These are phyloP conservation scores for Cyberlindnera sargentensis DNA, from an alignment of 805 yeast species.

Conservation along the genomic window DNA sequence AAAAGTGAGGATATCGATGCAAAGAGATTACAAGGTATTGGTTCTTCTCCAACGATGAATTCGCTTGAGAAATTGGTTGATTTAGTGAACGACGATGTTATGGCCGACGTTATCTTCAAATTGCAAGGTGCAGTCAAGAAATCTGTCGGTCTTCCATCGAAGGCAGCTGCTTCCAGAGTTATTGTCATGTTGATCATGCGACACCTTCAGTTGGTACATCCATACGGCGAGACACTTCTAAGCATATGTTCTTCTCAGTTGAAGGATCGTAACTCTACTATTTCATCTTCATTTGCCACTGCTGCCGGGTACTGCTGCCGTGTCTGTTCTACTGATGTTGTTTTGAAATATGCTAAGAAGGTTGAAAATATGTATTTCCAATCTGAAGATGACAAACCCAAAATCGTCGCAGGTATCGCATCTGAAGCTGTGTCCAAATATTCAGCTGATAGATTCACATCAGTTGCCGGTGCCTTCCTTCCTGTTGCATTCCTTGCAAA, in stretches of 20 bases:
- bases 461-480: slow-evolving; percentile 54
- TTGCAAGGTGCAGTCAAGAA: slow-evolving; percentile 52
- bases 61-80: slow-evolving; percentile 69
- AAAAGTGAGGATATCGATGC: slow-evolving; percentile 69
- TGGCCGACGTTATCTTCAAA: slow-evolving; percentile 33
- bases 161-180: slow-evolving; percentile 75
- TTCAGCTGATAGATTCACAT: slow-evolving; percentile 59
- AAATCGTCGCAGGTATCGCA: slow-evolving; percentile 52
- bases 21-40: slow-evolving; percentile 62
- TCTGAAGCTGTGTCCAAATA: slow-evolving; percentile 61
- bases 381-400: slow-evolving; percentile 37
- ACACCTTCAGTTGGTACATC: slow-evolving; percentile 37
- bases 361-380: slow-evolving; percentile 56
- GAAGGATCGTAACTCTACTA: slow-evolving; percentile 63
- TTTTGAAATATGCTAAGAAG: slow-evolving; percentile 45
- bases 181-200: slow-evolving; percentile 57
- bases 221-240: slow-evolving; percentile 58
- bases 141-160: slow-evolving; percentile 87
- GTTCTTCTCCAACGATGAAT: slow-evolving; percentile 84
- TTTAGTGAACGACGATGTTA: slow-evolving; percentile 40
- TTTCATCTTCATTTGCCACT: slow-evolving; percentile 68
- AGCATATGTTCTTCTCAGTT: slow-evolving; percentile 51
- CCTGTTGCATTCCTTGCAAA: slow-evolving; percentile 78
- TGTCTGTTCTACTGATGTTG: slow-evolving; percentile 44
- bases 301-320: slow-evolving; percentile 77